Percentiles rank a stretch among this genome's conserved stretches.
Evolutionary conservation across 805 yeast species (phyloP).

Genomic region (Wilhelminamyces savonicus): DNA sequence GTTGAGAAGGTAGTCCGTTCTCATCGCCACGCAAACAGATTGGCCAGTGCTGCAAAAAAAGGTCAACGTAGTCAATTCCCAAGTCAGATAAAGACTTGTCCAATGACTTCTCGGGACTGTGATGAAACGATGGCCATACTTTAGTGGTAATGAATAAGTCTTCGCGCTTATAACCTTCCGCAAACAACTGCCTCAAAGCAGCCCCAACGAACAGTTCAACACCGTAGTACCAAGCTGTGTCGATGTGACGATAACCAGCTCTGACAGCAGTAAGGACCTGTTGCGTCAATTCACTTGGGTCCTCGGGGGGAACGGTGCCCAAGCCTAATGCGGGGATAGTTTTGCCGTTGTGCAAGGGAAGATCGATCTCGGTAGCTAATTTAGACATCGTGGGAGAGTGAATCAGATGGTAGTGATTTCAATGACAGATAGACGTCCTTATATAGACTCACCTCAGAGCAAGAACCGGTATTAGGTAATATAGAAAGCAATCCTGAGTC

Average conservation of each 20-base stretch:
- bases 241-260: constrained; percentile 45
- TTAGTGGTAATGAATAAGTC: constrained; percentile 34
- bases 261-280: constrained; percentile 33
- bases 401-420: too few species aligned
- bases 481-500: too few species aligned
- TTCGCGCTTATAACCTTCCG: constrained; percentile 44
- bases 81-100: constrained; percentile 34
- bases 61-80: constrained; percentile 40
- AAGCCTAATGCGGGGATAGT: constrained; percentile 63
- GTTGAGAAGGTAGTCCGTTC: constrained; percentile 31
- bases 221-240: constrained; percentile 46
- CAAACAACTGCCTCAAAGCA: constrained; percentile 42
- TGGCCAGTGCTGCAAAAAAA: constrained; percentile 47
- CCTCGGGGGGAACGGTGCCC: constrained; percentile 39
- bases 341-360: constrained; percentile 51
- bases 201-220: constrained; percentile 38
- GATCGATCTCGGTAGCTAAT: constrained; percentile 30
- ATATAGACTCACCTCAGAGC: too few species aligned
- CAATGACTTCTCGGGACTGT: constrained; percentile 35
- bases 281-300: constrained; percentile 21
- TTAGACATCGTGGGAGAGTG: too few species aligned
- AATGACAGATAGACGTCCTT: too few species aligned
- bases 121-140: constrained; percentile 39
- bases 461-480: too few species aligned
- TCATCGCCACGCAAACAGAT: constrained; percentile 34